These are phyloP conservation scores for Cercospora brassicicola DNA, from an alignment of 2,329 filamentous ascomycete species.

Conservation along the genomic window DNA sequence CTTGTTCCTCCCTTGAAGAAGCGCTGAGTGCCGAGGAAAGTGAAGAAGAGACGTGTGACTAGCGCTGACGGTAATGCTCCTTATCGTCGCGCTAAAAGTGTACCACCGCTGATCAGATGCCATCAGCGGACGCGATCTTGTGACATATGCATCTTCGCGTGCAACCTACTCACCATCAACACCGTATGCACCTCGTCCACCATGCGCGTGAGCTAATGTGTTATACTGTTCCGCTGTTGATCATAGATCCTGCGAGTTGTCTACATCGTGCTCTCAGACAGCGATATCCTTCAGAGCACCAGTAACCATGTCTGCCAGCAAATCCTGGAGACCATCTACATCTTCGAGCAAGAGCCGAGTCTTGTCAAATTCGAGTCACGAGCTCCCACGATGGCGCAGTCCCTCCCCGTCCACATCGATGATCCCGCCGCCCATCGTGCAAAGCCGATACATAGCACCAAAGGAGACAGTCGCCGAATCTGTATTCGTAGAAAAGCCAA, in stretches of 20 bases:
- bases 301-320: conserved; percentile 23
- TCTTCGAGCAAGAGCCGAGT: conserved; percentile 28
- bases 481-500: conserved; percentile 48
- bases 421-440: conserved; percentile 40
- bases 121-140: conserved; percentile 2
- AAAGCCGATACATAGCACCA: conserved; percentile 32
- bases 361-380: conserved; percentile 29
- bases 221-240: not conserved
- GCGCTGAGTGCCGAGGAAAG: conserved; percentile 4
- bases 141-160: not conserved
- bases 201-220: not conserved
- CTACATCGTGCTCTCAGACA: not conserved
- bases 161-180: not conserved
- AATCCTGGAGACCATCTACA: conserved; percentile 34
- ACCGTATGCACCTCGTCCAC: not conserved
- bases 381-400: conserved; percentile 39
- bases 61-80: not conserved
- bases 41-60: not conserved
- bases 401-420: conserved; percentile 38
- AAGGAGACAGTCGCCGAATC: conserved; percentile 35
- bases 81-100: not conserved
- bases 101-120: not conserved
- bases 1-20: not conserved
- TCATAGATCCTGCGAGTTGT: not conserved
- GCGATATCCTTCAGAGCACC: not conserved